Conservation (phyloP, 352 stramenopile genomes). For the Halophytophthora batemanensis region DNA sequence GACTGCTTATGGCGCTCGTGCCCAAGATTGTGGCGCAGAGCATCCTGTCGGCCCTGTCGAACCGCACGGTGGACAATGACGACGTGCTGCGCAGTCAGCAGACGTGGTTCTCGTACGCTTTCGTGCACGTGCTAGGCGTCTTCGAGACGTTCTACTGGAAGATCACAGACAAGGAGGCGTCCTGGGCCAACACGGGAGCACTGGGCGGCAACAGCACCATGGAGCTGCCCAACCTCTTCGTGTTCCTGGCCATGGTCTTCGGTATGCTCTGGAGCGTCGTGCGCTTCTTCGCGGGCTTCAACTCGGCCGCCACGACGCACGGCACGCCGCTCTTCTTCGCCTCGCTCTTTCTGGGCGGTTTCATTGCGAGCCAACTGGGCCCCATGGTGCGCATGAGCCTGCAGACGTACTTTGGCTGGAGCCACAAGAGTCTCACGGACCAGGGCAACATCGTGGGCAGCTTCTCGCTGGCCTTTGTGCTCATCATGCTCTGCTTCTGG, state of each 20-base stretch:
- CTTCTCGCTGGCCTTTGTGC: slow-evolving; percentile 42
- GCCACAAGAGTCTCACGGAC: slow-evolving; percentile 55
- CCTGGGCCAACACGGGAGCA: slow-evolving; percentile 88
- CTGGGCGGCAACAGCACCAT: slow-evolving; percentile 89
- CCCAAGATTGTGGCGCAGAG: slow-evolving; percentile 69
- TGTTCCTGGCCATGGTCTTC: no score
- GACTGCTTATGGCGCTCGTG: slow-evolving; percentile 86
- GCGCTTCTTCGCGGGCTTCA: no score
- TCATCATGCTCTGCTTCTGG: no score
- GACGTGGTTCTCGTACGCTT: slow-evolving; percentile 90
- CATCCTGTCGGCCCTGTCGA: slow-evolving; percentile 82
- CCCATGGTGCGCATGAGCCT: slow-evolving; percentile 52
- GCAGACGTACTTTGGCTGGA: slow-evolving; percentile 58
- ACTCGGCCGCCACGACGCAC: no score
- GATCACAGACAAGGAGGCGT: slow-evolving; percentile 82
- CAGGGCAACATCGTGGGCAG: slow-evolving; percentile 51
- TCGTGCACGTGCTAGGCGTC: slow-evolving; percentile 88
- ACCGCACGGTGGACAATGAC: slow-evolving; percentile 87
- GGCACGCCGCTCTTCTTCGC: slow-evolving; percentile 45
- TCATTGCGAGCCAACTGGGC: slow-evolving; percentile 39
- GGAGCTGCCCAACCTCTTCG: slow-evolving; percentile 87
- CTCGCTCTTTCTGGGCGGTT: slow-evolving; percentile 39
- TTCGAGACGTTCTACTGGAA: slow-evolving; percentile 73
- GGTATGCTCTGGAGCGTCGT: no score
- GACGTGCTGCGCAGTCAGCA: slow-evolving; percentile 88